These are phyloP conservation scores for Mucor sp. DNA, from an alignment of 371 early-diverging fungal species.

Conservation along the genomic window DNA sequence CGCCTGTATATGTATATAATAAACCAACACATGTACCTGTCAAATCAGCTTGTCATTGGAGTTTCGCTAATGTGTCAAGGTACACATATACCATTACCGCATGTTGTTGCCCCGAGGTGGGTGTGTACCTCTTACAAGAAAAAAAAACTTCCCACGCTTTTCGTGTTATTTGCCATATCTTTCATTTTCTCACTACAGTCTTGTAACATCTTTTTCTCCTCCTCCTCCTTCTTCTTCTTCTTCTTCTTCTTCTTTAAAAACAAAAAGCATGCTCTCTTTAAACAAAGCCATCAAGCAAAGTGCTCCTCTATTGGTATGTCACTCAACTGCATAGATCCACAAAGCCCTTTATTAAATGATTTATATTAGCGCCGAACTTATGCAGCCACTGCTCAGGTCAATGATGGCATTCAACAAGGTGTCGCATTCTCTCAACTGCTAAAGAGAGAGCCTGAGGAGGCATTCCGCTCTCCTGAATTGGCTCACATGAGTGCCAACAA, in stretches of 20 bases:
- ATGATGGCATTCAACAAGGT: conserved; percentile 82
- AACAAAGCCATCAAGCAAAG: conserved; percentile 4
- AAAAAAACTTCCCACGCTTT: conserved; percentile 13
- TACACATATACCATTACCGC: not conserved
- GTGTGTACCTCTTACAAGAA: not conserved
- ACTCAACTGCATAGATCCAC: not conserved
- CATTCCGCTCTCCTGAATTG: conserved; percentile 78
- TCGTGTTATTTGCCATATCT: conserved; percentile 1
- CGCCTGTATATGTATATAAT: not conserved
- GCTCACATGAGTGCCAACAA: conserved; percentile 58
- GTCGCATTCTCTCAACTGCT: conserved; percentile 76
- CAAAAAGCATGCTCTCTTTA: conserved; percentile 13
- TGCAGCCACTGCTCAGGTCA: conserved; percentile 54
- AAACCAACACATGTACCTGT: not conserved
- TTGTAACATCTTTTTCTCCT: no score
- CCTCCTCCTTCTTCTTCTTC: not conserved
- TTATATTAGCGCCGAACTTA: conserved; percentile 26
- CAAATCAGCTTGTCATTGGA: not conserved
- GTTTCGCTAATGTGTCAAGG: not conserved
- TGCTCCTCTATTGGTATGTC: conserved; percentile 11
- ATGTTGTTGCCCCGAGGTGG: not conserved
- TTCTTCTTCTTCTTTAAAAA: not conserved
- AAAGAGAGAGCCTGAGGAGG: conserved; percentile 69
- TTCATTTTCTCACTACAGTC: not conserved
- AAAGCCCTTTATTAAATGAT: not conserved